These are phyloP conservation scores for Solanum hybrid DNA, from an alignment of 305 asterid species.

Conservation along the genomic window DNA sequence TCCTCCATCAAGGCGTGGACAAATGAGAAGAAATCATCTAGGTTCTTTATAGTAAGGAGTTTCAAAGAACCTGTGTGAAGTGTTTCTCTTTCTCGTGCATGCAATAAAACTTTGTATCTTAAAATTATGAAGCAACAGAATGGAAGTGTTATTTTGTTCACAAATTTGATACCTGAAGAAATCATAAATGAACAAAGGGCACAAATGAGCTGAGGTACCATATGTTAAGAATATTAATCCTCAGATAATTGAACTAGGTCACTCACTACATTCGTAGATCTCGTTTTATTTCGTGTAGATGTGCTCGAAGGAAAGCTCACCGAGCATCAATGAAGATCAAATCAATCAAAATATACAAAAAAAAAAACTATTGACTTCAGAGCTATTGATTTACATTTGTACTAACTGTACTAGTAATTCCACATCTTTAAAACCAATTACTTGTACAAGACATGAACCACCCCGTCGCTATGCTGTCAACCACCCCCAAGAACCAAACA, in stretches of 20 bases:
- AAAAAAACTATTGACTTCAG: neutral
- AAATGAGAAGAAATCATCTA: neutral
- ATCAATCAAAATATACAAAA: neutral
- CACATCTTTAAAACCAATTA: neutral
- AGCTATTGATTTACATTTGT: conserved; percentile 6
- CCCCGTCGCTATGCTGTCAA: neutral
- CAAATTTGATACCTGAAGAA: neutral
- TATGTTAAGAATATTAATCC: neutral
- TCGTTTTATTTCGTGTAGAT: neutral
- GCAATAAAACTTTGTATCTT: neutral
- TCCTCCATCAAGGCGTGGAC: neutral
- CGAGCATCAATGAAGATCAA: neutral
- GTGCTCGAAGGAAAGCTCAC: neutral
- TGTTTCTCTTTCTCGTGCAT: neutral
- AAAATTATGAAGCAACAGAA: neutral
- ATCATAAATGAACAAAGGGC: neutral
- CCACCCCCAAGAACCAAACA: neutral
- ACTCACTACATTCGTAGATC: neutral
- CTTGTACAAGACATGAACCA: neutral
- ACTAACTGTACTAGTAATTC: neutral
- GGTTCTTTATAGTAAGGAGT: no score
- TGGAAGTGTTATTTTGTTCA: neutral
- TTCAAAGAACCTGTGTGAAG: neutral
- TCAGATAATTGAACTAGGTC: neutral
- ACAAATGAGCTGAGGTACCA: neutral